A percentile compares a stretch with the other conserved stretches of the same genome.
These are phyloP conservation scores for Auxenochlorella pyrenoidosa DNA, from an alignment of 139 green algal species.

Conservation along the genomic window DNA sequence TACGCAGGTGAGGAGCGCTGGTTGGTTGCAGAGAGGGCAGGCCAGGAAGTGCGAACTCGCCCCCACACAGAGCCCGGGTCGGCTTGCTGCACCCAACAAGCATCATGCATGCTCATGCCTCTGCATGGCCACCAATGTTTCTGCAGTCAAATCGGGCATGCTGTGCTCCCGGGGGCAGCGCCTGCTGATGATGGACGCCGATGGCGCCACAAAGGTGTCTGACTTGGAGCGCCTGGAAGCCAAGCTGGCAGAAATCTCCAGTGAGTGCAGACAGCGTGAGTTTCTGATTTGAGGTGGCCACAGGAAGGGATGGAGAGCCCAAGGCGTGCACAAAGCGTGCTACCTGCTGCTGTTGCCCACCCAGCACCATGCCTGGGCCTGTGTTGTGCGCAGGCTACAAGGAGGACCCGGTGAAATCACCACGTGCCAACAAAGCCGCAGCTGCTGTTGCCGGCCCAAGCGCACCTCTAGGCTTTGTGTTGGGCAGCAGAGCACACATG, in stretches of 20 bases:
- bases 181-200: slow-evolving; percentile 91
- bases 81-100: neutral
- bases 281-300: neutral
- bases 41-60: no score
- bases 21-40: neutral
- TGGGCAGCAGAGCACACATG: slow-evolving; percentile 72
- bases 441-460: neutral
- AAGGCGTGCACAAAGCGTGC: neutral
- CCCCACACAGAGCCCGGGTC: no score
- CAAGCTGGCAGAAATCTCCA: slow-evolving; percentile 49
- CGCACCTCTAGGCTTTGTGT: neutral
- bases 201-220: slow-evolving; percentile 86
- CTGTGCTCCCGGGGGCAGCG: slow-evolving; percentile 48
- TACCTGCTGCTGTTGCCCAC: neutral
- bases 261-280: neutral
- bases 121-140: neutral
- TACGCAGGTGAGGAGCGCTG: slow-evolving; percentile 17
- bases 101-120: neutral
- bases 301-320: neutral
- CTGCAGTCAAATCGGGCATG: slow-evolving; percentile 33
- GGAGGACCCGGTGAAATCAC: neutral
- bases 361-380: no score
- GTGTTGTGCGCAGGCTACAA: neutral
- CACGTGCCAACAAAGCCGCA: neutral
- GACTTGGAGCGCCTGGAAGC: slow-evolving; percentile 89